Conservation (phyloP, 129 eudicot species). For the Flaveria brownii region DNA sequence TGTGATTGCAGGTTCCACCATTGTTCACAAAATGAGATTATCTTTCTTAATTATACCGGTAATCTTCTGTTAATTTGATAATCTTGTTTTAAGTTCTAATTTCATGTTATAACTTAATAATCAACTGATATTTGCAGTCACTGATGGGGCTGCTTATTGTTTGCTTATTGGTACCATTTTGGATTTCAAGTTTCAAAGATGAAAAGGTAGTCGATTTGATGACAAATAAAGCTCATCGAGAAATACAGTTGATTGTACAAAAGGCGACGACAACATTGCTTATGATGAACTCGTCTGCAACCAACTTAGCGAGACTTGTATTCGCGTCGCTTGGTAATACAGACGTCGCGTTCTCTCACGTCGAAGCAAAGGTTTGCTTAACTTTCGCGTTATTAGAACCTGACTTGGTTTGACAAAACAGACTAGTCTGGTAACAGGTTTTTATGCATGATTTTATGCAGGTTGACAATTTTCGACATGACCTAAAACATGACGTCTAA, state of each 20-base stretch:
- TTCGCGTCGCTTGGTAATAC: conserved; percentile 21
- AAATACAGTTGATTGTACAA: conserved; percentile 36
- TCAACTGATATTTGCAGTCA: conserved; percentile 26
- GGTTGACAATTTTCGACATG: too few species aligned
- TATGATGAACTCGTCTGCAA: conserved; percentile 44
- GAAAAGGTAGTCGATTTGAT: conserved; percentile 34
- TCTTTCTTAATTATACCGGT: conserved; percentile 46
- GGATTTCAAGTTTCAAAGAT: conserved; percentile 30
- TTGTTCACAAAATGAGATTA: conserved; percentile 21
- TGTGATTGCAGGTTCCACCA: conserved; percentile 10
- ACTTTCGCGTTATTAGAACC: not conserved
- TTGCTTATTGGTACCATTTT: conserved; percentile 36
- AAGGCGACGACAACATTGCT: conserved; percentile 32
- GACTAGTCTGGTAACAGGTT: too few species aligned
- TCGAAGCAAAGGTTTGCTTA: conserved; percentile 42
- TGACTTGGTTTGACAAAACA: too few species aligned
- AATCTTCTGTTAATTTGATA: conserved; percentile 14
- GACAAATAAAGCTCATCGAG: conserved; percentile 25
- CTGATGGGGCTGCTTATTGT: conserved; percentile 36
- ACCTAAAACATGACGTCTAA: too few species aligned
- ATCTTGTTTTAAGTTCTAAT: not conserved
- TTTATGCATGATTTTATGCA: not conserved
- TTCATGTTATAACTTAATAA: not conserved
- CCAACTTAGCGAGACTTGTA: conserved; percentile 38
- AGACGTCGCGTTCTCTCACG: conserved; percentile 26